These are phyloP conservation scores for Aspergillus sp. DNA, from an alignment of 2,329 filamentous ascomycete genomes.

Conservation along the genomic window DNA sequence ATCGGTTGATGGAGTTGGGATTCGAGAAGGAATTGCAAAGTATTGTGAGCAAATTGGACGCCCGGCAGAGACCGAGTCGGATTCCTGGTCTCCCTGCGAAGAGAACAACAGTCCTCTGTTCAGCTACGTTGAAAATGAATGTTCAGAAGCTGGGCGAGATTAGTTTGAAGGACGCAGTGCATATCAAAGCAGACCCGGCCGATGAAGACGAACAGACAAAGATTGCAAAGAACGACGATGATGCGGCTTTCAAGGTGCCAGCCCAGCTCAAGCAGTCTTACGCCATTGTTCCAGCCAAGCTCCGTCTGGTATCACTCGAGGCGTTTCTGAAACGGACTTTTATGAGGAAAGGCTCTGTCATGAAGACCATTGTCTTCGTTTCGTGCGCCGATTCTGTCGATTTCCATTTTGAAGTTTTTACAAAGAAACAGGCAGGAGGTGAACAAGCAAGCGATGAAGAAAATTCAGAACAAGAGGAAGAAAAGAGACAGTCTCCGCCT, in stretches of 20 bases:
- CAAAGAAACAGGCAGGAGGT: slow-evolving; percentile 24
- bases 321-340: slow-evolving; percentile 81
- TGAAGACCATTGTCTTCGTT: slow-evolving; percentile 95
- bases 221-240: slow-evolving; percentile 39
- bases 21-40: slow-evolving; percentile 91
- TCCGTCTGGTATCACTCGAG: slow-evolving; percentile 79
- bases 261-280: slow-evolving; percentile 92
- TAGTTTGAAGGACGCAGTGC: slow-evolving; percentile 83
- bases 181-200: slow-evolving; percentile 62
- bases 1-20: slow-evolving; percentile 95
- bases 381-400: slow-evolving; percentile 96
- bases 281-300: slow-evolving; percentile 76
- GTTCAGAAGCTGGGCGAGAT: slow-evolving; percentile 91
- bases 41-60: slow-evolving; percentile 71
- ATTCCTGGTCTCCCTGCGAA: slow-evolving; percentile 60
- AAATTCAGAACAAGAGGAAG: slow-evolving; percentile 16
- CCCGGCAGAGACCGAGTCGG: slow-evolving; percentile 54
- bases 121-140: slow-evolving; percentile 95
- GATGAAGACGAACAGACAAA: slow-evolving; percentile 48
- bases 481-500: slow-evolving; percentile 12
- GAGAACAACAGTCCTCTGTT: slow-evolving; percentile 82
- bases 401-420: slow-evolving; percentile 85
- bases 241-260: slow-evolving; percentile 66
- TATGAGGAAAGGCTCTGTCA: slow-evolving; percentile 77
- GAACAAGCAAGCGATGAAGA: slow-evolving; percentile 17